A percentile compares a stretch with the other conserved stretches of the same genome.
Evolutionary conservation across 306 rosid species (phyloP).

Genomic region (Alnus glutinosa): DNA sequence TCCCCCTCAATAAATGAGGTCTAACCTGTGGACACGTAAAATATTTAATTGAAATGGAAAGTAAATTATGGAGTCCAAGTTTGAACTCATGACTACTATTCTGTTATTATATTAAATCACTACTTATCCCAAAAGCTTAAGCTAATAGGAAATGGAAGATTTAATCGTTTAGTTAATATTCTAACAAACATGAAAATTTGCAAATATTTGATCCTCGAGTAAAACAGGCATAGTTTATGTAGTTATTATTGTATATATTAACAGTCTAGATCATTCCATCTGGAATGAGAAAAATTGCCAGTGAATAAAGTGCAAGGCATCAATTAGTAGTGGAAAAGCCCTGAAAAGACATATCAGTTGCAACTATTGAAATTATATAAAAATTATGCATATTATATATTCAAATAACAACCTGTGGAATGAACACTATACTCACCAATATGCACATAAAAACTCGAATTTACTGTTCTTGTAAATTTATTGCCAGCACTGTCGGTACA

Average conservation of each 20-base stretch:
- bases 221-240: neutral
- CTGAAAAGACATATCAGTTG: neutral
- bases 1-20: too few species aligned
- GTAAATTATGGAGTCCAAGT: too few species aligned
- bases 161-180: too few species aligned
- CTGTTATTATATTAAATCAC: too few species aligned
- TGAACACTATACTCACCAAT: conserved; percentile 60
- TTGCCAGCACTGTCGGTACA: conserved; percentile 87
- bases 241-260: neutral
- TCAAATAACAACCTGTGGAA: neutral
- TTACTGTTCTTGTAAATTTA: conserved; percentile 59
- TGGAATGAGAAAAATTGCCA: neutral
- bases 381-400: neutral
- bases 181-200: neutral
- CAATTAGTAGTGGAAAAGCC: neutral
- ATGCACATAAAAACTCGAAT: conserved; percentile 66
- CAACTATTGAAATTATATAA: neutral
- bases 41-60: too few species aligned
- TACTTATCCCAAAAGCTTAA: too few species aligned
- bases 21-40: too few species aligned
- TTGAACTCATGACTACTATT: too few species aligned
- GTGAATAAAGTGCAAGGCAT: neutral
- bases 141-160: too few species aligned
- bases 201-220: neutral
- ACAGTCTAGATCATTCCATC: neutral